Evolutionary conservation across 805 yeast genomes (phyloP).

Genomic region (Saccharomycopsis babjevae): DNA sequence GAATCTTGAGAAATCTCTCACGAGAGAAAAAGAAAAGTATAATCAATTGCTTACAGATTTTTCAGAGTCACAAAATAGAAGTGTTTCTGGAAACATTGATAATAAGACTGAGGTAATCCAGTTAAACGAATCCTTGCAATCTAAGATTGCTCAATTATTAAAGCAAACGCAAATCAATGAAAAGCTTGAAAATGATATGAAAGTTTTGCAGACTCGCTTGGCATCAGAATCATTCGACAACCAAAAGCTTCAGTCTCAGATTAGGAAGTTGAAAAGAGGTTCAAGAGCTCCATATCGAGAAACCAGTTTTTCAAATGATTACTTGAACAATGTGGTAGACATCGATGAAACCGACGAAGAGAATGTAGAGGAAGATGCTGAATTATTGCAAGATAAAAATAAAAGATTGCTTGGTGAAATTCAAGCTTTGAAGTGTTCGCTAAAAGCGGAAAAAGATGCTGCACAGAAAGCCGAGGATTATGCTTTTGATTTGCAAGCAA

Average conservation of each 20-base stretch:
- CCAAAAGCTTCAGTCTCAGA: conserved; percentile 35
- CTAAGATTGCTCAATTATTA: conserved; percentile 37
- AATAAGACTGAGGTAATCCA: conserved; percentile 32
- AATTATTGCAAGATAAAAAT: conserved; percentile 1
- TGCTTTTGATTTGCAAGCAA: conserved; percentile 35
- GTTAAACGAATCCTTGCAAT: conserved; percentile 42
- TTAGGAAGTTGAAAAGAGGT: conserved; percentile 29
- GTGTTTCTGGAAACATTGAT: conserved; percentile 19
- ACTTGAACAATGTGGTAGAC: conserved; percentile 2
- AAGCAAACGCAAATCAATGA: conserved; percentile 34
- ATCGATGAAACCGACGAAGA: neutral
- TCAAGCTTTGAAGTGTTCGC: conserved; percentile 35
- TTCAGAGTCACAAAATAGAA: neutral
- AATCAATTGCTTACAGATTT: conserved; percentile 21
- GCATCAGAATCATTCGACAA: conserved; percentile 55
- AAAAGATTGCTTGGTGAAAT: conserved; percentile 33
- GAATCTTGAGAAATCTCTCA: conserved; percentile 17
- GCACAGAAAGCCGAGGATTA: conserved; percentile 41
- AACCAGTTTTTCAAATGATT: conserved; percentile 18
- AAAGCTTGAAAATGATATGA: conserved; percentile 45
- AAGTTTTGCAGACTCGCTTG: conserved; percentile 50
- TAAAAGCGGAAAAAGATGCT: conserved; percentile 43
- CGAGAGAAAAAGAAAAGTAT: conserved; percentile 24
- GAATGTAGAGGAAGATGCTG: neutral
- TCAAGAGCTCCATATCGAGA: conserved; percentile 22